Evolutionary conservation across 176 grass and related monocot species (phyloP), one percentile per base, ranked within the genome.

Genomic region (Elymus sibiricus): DNA sequence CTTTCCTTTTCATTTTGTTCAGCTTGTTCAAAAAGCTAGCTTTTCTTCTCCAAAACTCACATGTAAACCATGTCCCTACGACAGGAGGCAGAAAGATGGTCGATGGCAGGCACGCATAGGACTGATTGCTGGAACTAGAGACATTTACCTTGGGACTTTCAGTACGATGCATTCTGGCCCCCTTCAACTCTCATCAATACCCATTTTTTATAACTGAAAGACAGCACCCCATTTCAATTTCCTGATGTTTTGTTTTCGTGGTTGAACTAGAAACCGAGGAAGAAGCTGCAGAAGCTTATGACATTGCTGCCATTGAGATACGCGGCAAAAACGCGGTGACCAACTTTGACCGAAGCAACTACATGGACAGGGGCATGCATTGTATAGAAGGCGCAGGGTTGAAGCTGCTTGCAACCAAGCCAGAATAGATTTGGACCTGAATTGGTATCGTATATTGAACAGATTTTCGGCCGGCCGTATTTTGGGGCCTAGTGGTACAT

Each of bases 31-130:
- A 43, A 43, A 6, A 11, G 3, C 13, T 55, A 34, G 16, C 25
- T 26, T 86, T 73, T 91, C 17, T 86, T 80, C 6, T 75, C 39
- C 53, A 44, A 32, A 79, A 40, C 58, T 81, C 42, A 79, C 74
- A 49, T 74, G 60, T 80, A 55, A 55, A 80, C 71, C 43, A 76
- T 82, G 55, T 66, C 75, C 25, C 9, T 49, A 89, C 79, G 29
- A 86, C 71, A 93, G 91, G 91, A 94, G 97, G 89, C 90, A 87
- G 88, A 99, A 99, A 91, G 97, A 99, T 64, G 94, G 97, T 49
- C 94, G 92, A 80, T 99, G 97, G 97, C 97, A 99, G 83, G 90
- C 97, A 72, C 90, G 97, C 78, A 99, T 99, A 80, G 97, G 97
- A 72, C 83, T 93, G 61, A 87, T 99, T 91, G 94, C 90, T 88